Evolutionary conservation across 2,329 filamentous ascomycete species (phyloP), one percentile per base, ranked within the genome.

Genomic region (Aspergillus sp.): DNA sequence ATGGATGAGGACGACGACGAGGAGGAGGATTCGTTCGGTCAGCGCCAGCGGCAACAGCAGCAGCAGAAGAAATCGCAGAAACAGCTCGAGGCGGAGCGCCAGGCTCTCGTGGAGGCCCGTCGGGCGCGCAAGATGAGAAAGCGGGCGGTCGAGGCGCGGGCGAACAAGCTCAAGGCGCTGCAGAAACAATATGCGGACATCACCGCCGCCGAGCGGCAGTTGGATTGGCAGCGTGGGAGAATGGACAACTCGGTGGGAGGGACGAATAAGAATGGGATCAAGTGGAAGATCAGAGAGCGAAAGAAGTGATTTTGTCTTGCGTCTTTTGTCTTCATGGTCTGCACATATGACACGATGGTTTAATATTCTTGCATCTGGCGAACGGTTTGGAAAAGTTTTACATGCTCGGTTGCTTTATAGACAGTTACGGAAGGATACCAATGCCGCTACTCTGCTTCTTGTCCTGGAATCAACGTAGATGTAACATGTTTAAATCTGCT

Each of bases 251-350:
- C 76, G 2, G 73, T 83, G 3, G 84, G 83, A 16, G 84, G 84
- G 1, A 76, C 81, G 49, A 87, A 86, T 69, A 86, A 86, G 69
- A 75, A 81, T 52, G 84, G 84, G 7, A 73, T 83, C 61, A 86
- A 84, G 62, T 87, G 83, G 77, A 87, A 86, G 74, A 73, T 83
- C 42, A 73, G 83, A 51, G 82, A 85, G 72, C 74, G 84, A 59
- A 86, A 85, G 75, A 57, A 52, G 58, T 64, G 53, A 62, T 60
- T 46, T 34, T 34, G 32, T 29, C n/a, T 54, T 58, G 23, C 57
- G 52, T 47, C 7, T 40, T 44, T 23, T 21, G 43, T 25, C 41
- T 23, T 31, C 38, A 17, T 47, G 42, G 16, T 44, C 17, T 47
- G 34, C 21, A 21, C 36, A 32, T 42, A 40, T 36, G 36, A 41